Base-by-base conservation (phyloP, 257 asterid species). In the Solanum tarapatanum region DNA sequence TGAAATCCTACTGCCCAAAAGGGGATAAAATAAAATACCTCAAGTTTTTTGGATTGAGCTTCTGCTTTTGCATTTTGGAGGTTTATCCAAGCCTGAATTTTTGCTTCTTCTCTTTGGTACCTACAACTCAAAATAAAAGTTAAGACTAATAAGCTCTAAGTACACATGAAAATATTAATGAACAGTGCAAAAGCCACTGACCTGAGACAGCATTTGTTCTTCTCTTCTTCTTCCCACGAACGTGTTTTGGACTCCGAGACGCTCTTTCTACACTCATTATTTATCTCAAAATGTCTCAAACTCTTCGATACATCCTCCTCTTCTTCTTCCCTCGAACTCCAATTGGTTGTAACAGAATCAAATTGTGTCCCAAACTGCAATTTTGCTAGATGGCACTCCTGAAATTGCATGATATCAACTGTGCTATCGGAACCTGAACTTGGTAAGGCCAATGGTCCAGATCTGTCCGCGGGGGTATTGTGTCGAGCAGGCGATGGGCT, bases 241-340 rank as follows among this genome's bases (percentile, higher is more conserved):
- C 91, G 91, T 66, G 91, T 28, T 87, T 90, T 93, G 35, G 93
- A 88, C 90, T 94, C 98, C 0, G 97, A 92, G 39, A 93, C 92
- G 84, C 94, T 93, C 83, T 84, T 95, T 89, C 95, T 74, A 37
- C 93, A 92, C 88, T 94, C 97, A 24, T 87, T 88, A 58, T 85
- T 95, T 88, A 94, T 92, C 93, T 97, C 99, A 36, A 94, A 96
- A 90, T 97, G 99, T 87, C 99, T 93, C 93, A 97, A 92, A 84
- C 99, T 97, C 95, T 97, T 97, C 1, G 99, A 97, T 35, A 97
- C 92, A 4, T 97, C 99, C 92, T 97, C 99, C 86, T 97, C 99
- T 83, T 97, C 99, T 92, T 96, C 99, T 39, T 96, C 99, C 83
- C 98, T 92, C 8, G 98, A 93, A 89, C 99, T 96, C 99, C 99